These are phyloP conservation scores for Tricholoma flavovirens DNA, from an alignment of 768 basidiomycete species.

Conservation along the genomic window DNA sequence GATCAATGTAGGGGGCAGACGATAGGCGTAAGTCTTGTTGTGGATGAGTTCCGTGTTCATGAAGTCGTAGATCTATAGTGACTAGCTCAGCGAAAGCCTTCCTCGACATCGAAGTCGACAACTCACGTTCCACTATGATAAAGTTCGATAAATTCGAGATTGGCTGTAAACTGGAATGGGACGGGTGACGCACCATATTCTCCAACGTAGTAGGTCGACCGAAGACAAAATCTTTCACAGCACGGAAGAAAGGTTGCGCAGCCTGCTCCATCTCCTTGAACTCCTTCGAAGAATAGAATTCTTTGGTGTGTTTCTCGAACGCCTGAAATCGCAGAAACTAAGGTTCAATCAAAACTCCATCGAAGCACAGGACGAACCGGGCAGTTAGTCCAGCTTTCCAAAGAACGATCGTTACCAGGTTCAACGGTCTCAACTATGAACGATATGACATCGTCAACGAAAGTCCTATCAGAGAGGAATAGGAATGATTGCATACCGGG, in stretches of 20 bases:
- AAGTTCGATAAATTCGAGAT: conserved; percentile 12
- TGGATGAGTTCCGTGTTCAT: conserved; percentile 70
- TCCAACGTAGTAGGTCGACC: conserved; percentile 61
- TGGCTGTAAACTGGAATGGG: neutral
- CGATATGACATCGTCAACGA: conserved; percentile 2
- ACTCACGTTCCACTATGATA: conserved; percentile 67
- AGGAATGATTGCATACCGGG: conserved; percentile 42
- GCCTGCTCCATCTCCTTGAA: conserved; percentile 58
- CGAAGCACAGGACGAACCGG: conserved; percentile 28
- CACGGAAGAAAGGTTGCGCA: conserved; percentile 60
- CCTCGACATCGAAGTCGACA: neutral
- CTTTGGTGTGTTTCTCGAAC: conserved; percentile 58
- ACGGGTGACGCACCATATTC: conserved; percentile 49
- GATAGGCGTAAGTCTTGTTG: conserved; percentile 77
- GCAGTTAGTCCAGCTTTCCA: conserved; percentile 73
- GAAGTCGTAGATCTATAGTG: conserved; percentile 64
- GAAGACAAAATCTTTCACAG: conserved; percentile 65
- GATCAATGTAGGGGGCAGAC: conserved; percentile 72
- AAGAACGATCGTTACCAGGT: conserved; percentile 72
- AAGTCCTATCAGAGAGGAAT: neutral
- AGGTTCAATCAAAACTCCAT: neutral
- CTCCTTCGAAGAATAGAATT: conserved; percentile 54
- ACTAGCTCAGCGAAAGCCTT: neutral
- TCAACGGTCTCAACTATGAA: conserved; percentile 78
- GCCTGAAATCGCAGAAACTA: conserved; percentile 29